These are phyloP conservation scores for Haplosporangium sp. DNA, from an alignment of 371 early-diverging fungal genomes.

Conservation along the genomic window DNA sequence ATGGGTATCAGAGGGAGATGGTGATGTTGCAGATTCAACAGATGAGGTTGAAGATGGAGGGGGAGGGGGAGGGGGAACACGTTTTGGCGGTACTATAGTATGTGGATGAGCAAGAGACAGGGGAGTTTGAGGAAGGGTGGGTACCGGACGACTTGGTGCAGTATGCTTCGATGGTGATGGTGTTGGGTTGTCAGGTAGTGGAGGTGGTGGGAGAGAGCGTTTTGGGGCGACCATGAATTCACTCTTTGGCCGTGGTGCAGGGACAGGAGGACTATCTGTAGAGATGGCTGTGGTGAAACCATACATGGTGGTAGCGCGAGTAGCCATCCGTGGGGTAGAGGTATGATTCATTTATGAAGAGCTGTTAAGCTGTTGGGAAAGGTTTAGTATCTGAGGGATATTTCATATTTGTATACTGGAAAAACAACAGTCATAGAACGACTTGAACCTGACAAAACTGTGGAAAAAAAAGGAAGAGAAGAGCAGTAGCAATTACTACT, in stretches of 20 bases:
- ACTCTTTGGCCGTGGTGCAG: constrained; percentile 36
- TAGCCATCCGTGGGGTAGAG: neutral
- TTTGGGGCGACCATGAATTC: constrained; percentile 22
- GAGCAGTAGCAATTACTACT: neutral
- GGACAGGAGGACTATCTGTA: neutral
- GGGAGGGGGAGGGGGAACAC: constrained; percentile 21
- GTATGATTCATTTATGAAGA: neutral
- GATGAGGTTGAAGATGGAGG: constrained; percentile 10
- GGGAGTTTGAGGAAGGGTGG: neutral
- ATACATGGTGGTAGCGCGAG: constrained; percentile 24
- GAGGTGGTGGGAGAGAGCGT: constrained; percentile 26
- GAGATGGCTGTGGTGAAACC: neutral
- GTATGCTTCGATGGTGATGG: neutral
- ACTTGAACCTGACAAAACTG: too few relatives aligned
- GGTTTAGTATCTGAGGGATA: too few relatives aligned
- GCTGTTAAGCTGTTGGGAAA: neutral
- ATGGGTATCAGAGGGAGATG: constrained; percentile 10
- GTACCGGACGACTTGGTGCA: constrained; percentile 20
- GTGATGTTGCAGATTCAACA: neutral
- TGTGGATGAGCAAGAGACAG: neutral
- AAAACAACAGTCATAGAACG: too few relatives aligned
- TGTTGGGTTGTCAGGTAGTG: neutral
- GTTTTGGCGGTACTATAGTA: constrained; percentile 14
- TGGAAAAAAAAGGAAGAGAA: neutral
- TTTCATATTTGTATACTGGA: too few relatives aligned